Percentiles rank a stretch among this genome's conserved stretches.
Evolutionary conservation across 805 yeast genomes (phyloP).

Genomic region (Saccharomycopsis microspora): DNA sequence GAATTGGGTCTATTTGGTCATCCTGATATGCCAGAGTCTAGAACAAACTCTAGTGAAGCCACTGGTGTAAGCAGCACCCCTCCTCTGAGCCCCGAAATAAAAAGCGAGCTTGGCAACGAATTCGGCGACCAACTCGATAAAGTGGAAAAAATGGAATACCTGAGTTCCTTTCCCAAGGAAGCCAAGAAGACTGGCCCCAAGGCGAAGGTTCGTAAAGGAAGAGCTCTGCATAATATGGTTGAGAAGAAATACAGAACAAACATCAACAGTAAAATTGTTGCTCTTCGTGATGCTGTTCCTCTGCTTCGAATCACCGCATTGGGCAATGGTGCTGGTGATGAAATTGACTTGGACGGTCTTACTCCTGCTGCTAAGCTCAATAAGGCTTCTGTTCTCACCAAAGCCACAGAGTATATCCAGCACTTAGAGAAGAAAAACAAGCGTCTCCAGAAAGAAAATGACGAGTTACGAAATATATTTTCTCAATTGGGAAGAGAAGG

Average conservation of each 20-base stretch:
- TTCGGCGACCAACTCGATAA: background rate
- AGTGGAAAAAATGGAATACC: background rate
- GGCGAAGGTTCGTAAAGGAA: conserved; percentile 35
- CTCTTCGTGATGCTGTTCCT: conserved; percentile 70
- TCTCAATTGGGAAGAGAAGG: background rate
- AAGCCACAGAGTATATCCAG: conserved; percentile 70
- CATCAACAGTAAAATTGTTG: conserved; percentile 58
- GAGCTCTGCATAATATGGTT: conserved; percentile 66
- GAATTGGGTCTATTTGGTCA: too few relatives aligned
- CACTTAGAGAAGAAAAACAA: conserved; percentile 55
- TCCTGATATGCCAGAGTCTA: too few relatives aligned
- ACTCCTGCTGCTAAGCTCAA: conserved; percentile 66
- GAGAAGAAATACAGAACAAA: conserved; percentile 75
- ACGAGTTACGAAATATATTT: conserved; percentile 25
- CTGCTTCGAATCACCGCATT: conserved; percentile 52
- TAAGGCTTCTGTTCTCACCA: conserved; percentile 67
- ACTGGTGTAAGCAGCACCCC: too few relatives aligned
- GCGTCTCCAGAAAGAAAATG: conserved; percentile 39
- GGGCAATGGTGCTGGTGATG: conserved; percentile 28
- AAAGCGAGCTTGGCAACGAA: background rate
- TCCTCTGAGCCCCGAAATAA: background rate
- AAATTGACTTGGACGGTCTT: conserved; percentile 55
- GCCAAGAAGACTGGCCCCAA: background rate
- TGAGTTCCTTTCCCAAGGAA: background rate
- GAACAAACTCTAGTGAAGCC: too few relatives aligned